These are phyloP conservation scores for Yarrowia alimentaria DNA, from an alignment of 805 yeast genomes.

Conservation along the genomic window DNA sequence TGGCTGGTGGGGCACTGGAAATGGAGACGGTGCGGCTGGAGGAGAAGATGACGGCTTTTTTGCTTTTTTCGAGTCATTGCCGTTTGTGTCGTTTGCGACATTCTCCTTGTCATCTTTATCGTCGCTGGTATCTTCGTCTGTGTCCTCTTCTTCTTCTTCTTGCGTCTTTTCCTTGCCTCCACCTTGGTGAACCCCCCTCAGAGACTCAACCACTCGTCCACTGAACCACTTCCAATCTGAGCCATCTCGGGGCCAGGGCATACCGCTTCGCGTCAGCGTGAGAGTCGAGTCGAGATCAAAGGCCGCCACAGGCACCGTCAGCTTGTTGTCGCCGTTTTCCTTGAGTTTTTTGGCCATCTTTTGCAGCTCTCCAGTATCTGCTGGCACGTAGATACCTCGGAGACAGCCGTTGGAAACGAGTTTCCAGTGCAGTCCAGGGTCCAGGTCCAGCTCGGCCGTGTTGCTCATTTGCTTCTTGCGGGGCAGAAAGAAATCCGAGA, in stretches of 20 bases:
- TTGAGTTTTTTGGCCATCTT: neutral
- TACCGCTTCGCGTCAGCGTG: slow-evolving; percentile 62
- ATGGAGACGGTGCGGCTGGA: too few species aligned
- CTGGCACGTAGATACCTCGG: slow-evolving; percentile 15
- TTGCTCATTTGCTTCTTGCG: slow-evolving; percentile 4
- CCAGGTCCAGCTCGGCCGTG: neutral
- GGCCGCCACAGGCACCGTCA: slow-evolving; percentile 47
- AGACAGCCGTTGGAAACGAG: slow-evolving; percentile 22
- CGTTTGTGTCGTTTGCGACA: too few species aligned
- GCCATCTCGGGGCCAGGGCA: slow-evolving; percentile 55
- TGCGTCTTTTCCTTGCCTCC: too few species aligned
- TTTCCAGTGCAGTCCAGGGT: slow-evolving; percentile 20
- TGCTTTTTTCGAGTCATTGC: too few species aligned
- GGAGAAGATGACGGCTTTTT: too few species aligned
- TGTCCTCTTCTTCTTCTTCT: too few species aligned
- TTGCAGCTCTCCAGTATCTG: neutral
- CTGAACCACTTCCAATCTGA: slow-evolving; percentile 73
- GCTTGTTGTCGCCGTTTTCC: neutral
- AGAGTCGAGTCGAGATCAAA: slow-evolving; percentile 88
- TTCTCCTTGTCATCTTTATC: too few species aligned
- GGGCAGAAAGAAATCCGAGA: slow-evolving; percentile 20
- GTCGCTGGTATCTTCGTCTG: too few species aligned
- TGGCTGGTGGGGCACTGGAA: slow-evolving; percentile 31
- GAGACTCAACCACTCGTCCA: slow-evolving; percentile 27
- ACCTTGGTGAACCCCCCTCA: slow-evolving; percentile 27